phyloP scores from a whole-genome alignment of 1,284 basidiomycete genomes.

The Microbotryum intermedium region DNA sequence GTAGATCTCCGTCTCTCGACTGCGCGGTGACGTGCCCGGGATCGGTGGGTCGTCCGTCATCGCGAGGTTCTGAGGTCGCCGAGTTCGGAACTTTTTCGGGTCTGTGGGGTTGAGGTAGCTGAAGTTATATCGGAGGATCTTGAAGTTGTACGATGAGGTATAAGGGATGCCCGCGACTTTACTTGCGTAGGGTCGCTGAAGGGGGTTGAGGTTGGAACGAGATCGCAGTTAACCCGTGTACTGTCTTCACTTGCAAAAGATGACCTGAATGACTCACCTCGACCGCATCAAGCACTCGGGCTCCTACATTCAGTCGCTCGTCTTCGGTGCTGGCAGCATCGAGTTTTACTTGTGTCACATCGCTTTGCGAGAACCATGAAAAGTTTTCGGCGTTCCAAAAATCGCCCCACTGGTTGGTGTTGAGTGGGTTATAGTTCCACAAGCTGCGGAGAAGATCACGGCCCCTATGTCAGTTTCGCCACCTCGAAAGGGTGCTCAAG shows the following conservation, averaged over 20 bases:
- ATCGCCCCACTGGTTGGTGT: slow-evolving; percentile 70
- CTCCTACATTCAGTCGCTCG: slow-evolving; percentile 69
- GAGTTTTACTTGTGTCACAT: slow-evolving; percentile 37
- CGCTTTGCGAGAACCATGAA: slow-evolving; percentile 66
- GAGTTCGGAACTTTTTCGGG: not conserved
- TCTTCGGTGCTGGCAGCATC: slow-evolving; percentile 43
- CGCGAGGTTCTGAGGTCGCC: not conserved
- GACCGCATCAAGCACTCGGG: slow-evolving; percentile 62
- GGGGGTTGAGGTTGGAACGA: no score
- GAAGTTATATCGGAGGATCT: slow-evolving; percentile 31
- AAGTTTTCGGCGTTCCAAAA: slow-evolving; percentile 96
- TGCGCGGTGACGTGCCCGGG: slow-evolving; percentile 2
- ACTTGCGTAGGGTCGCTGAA: slow-evolving; percentile 36
- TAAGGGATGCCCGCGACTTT: slow-evolving; percentile 38
- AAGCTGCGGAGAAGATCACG: slow-evolving; percentile 47
- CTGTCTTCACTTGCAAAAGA: not conserved
- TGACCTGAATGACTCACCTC: slow-evolving; percentile 25
- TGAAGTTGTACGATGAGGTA: slow-evolving; percentile 30
- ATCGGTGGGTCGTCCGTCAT: slow-evolving; percentile 8
- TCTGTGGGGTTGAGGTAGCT: slow-evolving; percentile 32
- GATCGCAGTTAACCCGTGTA: not conserved
- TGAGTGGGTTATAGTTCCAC: slow-evolving; percentile 91
- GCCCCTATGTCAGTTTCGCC: not conserved
- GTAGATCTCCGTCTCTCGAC: slow-evolving; percentile 33
- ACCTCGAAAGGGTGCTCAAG: not conserved